Conservation (phyloP, 257 asterid species). For the Verbena officinalis region DNA sequence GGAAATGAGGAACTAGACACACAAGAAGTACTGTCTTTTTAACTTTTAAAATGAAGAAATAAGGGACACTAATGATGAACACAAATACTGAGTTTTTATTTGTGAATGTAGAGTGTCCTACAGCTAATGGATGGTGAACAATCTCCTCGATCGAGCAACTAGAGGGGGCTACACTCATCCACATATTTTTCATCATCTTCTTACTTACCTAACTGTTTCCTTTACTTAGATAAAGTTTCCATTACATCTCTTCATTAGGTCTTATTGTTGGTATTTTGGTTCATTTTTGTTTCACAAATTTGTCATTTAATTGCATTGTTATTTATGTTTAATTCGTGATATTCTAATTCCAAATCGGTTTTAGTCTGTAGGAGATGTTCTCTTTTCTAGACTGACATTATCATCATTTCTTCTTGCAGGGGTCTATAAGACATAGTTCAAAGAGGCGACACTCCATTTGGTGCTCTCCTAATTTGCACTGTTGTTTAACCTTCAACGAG, state of each 20-base stretch:
- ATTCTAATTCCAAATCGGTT: neutral
- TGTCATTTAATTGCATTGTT: too few relatives aligned
- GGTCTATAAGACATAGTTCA: conserved; percentile 35
- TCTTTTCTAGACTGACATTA: conserved; percentile 16
- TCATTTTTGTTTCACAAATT: neutral
- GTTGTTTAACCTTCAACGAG: neutral
- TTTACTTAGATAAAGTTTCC: neutral
- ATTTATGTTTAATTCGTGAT: too few relatives aligned
- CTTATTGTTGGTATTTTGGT: neutral
- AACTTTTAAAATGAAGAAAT: conserved; percentile 7
- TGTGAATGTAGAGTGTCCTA: conserved; percentile 49
- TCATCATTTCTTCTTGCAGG: conserved; percentile 36
- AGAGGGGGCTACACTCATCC: conserved; percentile 63
- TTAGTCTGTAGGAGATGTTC: neutral
- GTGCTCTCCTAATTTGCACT: neutral
- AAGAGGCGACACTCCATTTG: conserved; percentile 11
- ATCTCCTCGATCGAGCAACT: conserved; percentile 45
- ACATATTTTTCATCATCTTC: conserved; percentile 22
- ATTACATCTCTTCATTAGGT: conserved; percentile 11
- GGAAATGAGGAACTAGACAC: conserved; percentile 4
- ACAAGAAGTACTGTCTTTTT: neutral
- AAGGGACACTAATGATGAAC: conserved; percentile 37
- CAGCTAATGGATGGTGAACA: conserved; percentile 48
- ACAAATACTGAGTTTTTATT: conserved; percentile 38
- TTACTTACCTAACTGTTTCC: conserved; percentile 5